Base-by-base conservation (phyloP, 169 alveolate species). In the Theileria equi region DNA sequence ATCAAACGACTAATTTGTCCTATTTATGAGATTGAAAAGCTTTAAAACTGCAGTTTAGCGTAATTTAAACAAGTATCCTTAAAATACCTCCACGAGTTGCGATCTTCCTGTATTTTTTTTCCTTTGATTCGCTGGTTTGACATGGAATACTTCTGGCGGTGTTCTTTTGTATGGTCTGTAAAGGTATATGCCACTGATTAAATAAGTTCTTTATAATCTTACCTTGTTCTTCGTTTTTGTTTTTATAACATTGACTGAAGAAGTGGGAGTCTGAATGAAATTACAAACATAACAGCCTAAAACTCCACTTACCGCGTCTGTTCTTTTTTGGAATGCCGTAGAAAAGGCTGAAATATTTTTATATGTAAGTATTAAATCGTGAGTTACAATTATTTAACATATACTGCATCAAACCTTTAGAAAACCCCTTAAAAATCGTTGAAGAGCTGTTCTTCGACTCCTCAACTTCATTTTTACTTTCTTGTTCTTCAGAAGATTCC, bases 1-100 rank as follows among this genome's bases (percentile, higher is more conserved):
- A n/a, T n/a, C n/a, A n/a, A n/a, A n/a, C n/a, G n/a, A n/a, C n/a
- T n/a, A n/a, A n/a, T n/a, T n/a, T 31, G 65, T 29, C 17, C 38
- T 54, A 29, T 54, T 54, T 34, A 54, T 13, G 19, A 54, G 65
- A 21, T 36, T 54, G 10, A 54, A 54, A 31, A 54, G 48, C 5
- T 54, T 54, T 49, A 36, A 36, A 3, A 54, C 65, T 54, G 25
- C 34, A 54, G 21, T 3, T 6, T 3, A 1, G 2, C n/a, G 38
- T 54, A 36, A 29, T 54, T 16, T 5, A 13, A 2, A 28, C 6
- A 19, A 34, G 10, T 36, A 36, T 36, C 45, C n/a, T n/a, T n/a
- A n/a, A 36, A 36, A 16, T 54, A 54, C 65, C 65, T 54, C 65
- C 65, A 36, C 38, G 34, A 5, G 65, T 29, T 54, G 65, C 65